These are phyloP conservation scores for Glycine latifolia DNA, from an alignment of 306 rosid genomes.

Conservation along the genomic window DNA sequence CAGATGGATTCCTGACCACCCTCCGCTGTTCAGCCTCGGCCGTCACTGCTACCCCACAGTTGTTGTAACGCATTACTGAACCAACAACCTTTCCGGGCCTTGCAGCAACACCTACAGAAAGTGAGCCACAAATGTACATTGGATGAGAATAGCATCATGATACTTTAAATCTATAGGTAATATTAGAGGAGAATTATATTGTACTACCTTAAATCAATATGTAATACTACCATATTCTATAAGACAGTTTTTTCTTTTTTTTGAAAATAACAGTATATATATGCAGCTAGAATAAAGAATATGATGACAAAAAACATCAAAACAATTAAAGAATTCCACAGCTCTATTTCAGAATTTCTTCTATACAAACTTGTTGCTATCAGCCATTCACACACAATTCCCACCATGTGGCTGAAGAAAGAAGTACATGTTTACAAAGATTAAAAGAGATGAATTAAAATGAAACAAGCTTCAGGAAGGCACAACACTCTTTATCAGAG, in stretches of 20 bases:
- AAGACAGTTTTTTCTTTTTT: neutral
- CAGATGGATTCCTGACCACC: slow-evolving; percentile 67
- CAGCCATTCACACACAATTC: slow-evolving; percentile 19
- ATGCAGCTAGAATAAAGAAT: neutral
- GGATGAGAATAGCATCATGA: slow-evolving; percentile 14
- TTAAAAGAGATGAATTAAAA: slow-evolving; percentile 5
- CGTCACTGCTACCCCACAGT: slow-evolving; percentile 71
- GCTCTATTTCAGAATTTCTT: neutral
- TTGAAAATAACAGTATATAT: too few species aligned
- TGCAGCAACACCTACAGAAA: slow-evolving; percentile 76
- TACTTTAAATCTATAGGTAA: neutral
- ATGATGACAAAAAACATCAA: neutral
- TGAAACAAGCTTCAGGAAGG: slow-evolving; percentile 8
- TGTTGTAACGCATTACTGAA: slow-evolving; percentile 80
- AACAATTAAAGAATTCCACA: neutral
- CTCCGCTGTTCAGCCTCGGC: slow-evolving; percentile 86
- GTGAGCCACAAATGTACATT: slow-evolving; percentile 26
- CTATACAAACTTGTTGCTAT: neutral
- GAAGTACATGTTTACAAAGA: neutral
- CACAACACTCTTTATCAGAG: neutral
- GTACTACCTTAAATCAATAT: neutral
- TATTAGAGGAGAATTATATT: neutral
- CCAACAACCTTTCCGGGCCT: slow-evolving; percentile 95
- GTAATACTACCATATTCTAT: slow-evolving; percentile 5
- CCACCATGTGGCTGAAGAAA: neutral